Evolutionary conservation across 176 grass and related monocot species (phyloP).

Genomic region (Tuctoria greenei): DNA sequence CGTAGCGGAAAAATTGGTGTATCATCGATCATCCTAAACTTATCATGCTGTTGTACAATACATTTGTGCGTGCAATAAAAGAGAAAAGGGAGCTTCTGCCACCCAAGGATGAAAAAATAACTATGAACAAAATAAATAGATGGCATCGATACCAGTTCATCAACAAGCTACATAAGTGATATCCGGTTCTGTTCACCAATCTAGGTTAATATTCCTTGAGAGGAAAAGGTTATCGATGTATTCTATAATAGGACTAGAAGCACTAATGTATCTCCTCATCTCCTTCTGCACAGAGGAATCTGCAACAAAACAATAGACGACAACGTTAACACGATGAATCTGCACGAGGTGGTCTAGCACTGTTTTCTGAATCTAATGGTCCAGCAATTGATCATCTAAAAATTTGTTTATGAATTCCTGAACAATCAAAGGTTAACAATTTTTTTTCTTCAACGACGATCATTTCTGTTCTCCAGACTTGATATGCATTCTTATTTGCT

Average conservation of each 20-base stretch:
- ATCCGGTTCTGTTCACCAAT: conserved; percentile 68
- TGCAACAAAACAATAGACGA: conserved; percentile 36
- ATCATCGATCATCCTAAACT: conserved; percentile 37
- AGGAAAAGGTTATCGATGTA: conserved; percentile 97
- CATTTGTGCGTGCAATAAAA: conserved; percentile 18
- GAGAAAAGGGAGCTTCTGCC: conserved; percentile 31
- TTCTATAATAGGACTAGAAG: conserved; percentile 74
- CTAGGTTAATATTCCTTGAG: conserved; percentile 80
- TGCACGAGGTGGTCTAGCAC: background rate
- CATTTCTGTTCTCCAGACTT: background rate
- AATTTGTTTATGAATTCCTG: background rate
- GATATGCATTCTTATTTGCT: background rate
- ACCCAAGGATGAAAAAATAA: conserved; percentile 42
- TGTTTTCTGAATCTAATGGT: background rate
- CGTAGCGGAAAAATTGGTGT: background rate
- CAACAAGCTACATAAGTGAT: conserved; percentile 28
- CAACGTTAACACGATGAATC: background rate
- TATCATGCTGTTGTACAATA: conserved; percentile 27
- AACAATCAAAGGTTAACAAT: background rate
- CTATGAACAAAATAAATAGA: conserved; percentile 34
- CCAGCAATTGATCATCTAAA: background rate
- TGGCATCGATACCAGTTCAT: conserved; percentile 36
- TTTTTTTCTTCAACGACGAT: background rate
- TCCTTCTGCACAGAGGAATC: conserved; percentile 80
- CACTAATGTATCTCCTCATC: conserved; percentile 92